A percentile compares a stretch with the other conserved stretches of the same genome.
These are phyloP conservation scores for Euphorbia schlechtendalii DNA, from an alignment of 441 rosid species.

Conservation along the genomic window DNA sequence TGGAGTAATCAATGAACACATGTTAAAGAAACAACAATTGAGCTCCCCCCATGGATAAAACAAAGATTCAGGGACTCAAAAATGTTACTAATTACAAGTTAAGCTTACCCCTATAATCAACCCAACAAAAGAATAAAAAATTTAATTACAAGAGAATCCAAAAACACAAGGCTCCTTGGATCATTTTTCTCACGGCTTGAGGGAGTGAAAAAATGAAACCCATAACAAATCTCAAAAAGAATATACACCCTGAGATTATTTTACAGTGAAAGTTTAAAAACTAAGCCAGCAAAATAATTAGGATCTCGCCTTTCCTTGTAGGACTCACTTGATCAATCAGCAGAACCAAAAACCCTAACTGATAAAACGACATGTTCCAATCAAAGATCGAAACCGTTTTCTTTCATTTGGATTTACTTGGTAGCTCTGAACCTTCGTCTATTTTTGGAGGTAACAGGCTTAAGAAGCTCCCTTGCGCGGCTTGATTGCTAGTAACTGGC, in stretches of 20 bases:
- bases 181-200: slow-evolving; percentile 16
- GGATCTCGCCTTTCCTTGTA: no score
- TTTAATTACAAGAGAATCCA: slow-evolving; percentile 8
- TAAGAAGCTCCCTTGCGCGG: slow-evolving; percentile 76
- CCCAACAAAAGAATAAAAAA: slow-evolving; percentile 5
- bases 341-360: no score
- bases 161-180: not conserved
- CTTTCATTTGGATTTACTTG: slow-evolving; percentile 33
- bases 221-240: slow-evolving; percentile 28
- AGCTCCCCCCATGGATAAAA: not conserved
- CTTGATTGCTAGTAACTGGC: slow-evolving; percentile 43
- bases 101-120: slow-evolving; percentile 12
- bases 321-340: no score
- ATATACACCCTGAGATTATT: slow-evolving; percentile 40
- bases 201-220: slow-evolving; percentile 12
- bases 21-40: not conserved
- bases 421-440: slow-evolving; percentile 57
- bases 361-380: no score
- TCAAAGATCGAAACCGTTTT: no score
- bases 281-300: no score
- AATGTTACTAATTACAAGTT: slow-evolving; percentile 11
- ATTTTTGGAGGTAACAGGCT: slow-evolving; percentile 58
- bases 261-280: no score
- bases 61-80: not conserved
- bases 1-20: not conserved